Evolutionary conservation across 2,329 filamentous ascomycete species (phyloP).

Genomic region (Amesomyces nigricolor): DNA sequence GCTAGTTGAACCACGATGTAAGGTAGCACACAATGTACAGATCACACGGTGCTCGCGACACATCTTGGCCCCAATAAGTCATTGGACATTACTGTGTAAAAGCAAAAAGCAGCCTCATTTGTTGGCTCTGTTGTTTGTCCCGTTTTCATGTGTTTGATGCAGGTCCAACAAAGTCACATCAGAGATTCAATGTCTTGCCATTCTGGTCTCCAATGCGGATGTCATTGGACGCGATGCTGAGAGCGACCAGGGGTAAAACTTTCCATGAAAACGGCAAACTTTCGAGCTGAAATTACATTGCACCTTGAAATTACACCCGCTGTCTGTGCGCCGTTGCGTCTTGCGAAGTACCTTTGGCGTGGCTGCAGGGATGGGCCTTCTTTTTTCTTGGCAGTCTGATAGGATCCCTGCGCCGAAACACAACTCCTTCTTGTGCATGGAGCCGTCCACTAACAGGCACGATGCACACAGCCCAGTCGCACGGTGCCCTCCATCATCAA

Average conservation of each 20-base stretch:
- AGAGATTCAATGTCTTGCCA: too few species aligned
- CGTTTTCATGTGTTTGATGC: background rate
- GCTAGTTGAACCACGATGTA: too few species aligned
- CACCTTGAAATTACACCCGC: background rate
- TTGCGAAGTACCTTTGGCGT: background rate
- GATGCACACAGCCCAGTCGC: slow-evolving; percentile 3
- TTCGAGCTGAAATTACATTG: too few species aligned
- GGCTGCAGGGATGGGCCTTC: background rate
- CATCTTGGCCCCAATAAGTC: too few species aligned
- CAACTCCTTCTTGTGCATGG: background rate
- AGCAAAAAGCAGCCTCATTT: too few species aligned
- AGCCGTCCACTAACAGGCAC: background rate
- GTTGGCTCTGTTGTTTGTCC: too few species aligned
- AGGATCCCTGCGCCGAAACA: slow-evolving; percentile 5
- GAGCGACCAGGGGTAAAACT: slow-evolving; percentile 1
- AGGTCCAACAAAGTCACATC: background rate
- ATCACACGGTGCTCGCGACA: too few species aligned
- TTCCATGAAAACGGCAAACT: background rate
- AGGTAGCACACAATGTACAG: too few species aligned
- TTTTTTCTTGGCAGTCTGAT: background rate
- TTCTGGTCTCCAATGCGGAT: too few species aligned
- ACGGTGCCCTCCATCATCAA: slow-evolving; percentile 5
- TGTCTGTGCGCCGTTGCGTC: background rate
- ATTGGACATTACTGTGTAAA: too few species aligned
- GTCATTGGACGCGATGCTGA: background rate